Conservation (phyloP, 2,329 filamentous ascomycete genomes). For the Colletotrichum ledebouriae region DNA sequence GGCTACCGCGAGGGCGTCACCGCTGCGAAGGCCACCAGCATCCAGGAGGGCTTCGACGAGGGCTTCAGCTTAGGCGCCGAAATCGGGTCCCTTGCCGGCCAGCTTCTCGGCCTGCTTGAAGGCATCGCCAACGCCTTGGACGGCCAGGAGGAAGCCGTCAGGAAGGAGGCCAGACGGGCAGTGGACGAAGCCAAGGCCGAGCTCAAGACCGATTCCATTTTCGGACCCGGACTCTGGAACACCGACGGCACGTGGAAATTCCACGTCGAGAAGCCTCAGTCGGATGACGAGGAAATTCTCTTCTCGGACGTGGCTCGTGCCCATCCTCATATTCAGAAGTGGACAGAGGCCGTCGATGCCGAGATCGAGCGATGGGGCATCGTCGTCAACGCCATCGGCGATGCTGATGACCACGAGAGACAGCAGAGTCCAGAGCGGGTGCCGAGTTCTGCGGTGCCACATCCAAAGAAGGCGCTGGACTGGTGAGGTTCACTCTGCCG, state of each 20-base stretch:
- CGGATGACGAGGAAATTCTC: conserved; percentile 58
- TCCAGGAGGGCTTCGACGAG: conserved; percentile 93
- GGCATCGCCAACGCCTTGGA: conserved; percentile 70
- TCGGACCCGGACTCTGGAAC: conserved; percentile 75
- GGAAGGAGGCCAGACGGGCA: conserved; percentile 46
- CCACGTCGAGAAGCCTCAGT: conserved; percentile 57
- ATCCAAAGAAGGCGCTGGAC: conserved; percentile 53
- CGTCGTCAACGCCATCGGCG: conserved; percentile 47
- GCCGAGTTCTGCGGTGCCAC: conserved; percentile 44
- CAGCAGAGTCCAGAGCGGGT: conserved; percentile 48
- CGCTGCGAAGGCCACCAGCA: conserved; percentile 78
- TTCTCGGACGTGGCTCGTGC: conserved; percentile 74
- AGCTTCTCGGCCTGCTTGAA: conserved; percentile 82
- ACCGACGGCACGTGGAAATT: conserved; percentile 80
- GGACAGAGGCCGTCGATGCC: conserved; percentile 59
- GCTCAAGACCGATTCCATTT: conserved; percentile 72
- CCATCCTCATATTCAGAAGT: conserved; percentile 77
- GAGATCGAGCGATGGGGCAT: conserved; percentile 53
- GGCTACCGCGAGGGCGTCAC: conserved; percentile 93
- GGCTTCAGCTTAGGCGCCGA: conserved; percentile 88
- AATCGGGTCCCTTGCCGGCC: conserved; percentile 80
- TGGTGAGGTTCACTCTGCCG: conserved; percentile 49
- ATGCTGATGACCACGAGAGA: conserved; percentile 50
- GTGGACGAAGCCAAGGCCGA: conserved; percentile 68
- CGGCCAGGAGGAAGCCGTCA: conserved; percentile 44